Percentiles rank a stretch among this genome's conserved stretches.
Evolutionary conservation across 495 filamentous ascomycete species (phyloP).

Genomic region (Cenococcum geophilum): DNA sequence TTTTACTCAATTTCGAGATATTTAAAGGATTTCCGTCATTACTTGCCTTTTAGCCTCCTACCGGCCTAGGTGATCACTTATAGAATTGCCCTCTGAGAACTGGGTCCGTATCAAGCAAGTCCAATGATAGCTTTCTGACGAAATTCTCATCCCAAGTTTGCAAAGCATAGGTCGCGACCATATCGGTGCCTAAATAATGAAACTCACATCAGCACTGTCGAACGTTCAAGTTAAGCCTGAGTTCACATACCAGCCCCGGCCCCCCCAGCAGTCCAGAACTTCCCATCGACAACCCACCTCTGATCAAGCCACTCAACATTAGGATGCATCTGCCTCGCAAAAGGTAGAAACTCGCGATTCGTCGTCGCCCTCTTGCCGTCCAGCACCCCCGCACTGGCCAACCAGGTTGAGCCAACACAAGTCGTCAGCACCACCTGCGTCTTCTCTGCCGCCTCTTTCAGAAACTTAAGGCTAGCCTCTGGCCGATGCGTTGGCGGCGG

Average conservation of each 20-base stretch:
- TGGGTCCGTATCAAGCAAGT: slow-evolving; percentile 4
- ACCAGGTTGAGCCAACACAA: slow-evolving; percentile 28
- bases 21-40: no score
- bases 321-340: slow-evolving; percentile 17
- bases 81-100: slow-evolving; percentile 2
- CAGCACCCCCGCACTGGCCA: slow-evolving; percentile 19
- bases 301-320: slow-evolving; percentile 28
- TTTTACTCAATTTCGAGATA: no score
- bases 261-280: slow-evolving; percentile 25
- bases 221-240: not conserved
- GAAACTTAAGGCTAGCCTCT: slow-evolving; percentile 19
- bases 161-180: slow-evolving; percentile 3
- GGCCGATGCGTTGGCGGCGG: slow-evolving; percentile 14
- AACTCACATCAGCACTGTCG: not conserved
- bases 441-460: slow-evolving; percentile 23
- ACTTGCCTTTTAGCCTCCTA: no score
- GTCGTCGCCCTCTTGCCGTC: slow-evolving; percentile 30
- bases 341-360: slow-evolving; percentile 19
- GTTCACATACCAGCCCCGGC: slow-evolving; percentile 25
- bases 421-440: slow-evolving; percentile 24
- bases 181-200: not conserved
- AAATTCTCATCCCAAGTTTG: slow-evolving; percentile 1
- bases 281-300: slow-evolving; percentile 26
- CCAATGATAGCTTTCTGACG: not conserved
- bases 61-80: not conserved